A percentile compares a stretch with the other conserved stretches of the same genome.
Conservation (phyloP, 805 yeast genomes). For the Zygotorulaspora sp. region DNA sequence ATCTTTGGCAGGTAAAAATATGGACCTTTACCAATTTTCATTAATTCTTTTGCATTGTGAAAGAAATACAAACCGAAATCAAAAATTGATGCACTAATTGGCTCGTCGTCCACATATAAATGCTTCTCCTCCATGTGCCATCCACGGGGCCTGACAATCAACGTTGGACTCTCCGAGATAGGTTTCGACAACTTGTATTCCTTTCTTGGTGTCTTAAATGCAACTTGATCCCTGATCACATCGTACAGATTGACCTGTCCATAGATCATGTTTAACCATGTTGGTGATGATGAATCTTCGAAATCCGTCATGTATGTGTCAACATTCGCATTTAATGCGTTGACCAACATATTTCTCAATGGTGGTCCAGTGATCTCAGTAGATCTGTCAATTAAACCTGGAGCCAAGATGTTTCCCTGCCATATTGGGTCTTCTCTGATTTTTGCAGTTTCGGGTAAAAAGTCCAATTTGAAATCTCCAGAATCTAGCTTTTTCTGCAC, state of each 20-base stretch:
- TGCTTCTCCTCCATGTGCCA: conserved; percentile 82
- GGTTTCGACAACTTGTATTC: conserved; percentile 49
- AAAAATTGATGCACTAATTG: conserved; percentile 70
- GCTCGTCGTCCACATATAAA: conserved; percentile 65
- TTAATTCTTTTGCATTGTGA: conserved; percentile 63
- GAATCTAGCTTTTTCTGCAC: conserved; percentile 58
- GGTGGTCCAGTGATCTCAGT: conserved; percentile 86
- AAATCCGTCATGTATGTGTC: conserved; percentile 84
- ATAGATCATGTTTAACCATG: conserved; percentile 73
- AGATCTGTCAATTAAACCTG: conserved; percentile 69
- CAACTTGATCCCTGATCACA: conserved; percentile 65
- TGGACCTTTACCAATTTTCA: conserved; percentile 69
- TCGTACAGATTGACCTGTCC: conserved; percentile 79
- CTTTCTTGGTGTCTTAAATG: conserved; percentile 43
- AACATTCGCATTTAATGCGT: conserved; percentile 72
- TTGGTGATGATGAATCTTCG: conserved; percentile 80
- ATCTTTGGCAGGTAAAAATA: conserved; percentile 80
- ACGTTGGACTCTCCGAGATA: conserved; percentile 49
- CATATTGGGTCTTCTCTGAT: conserved; percentile 70
- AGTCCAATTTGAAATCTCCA: conserved; percentile 54
- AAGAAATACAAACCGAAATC: conserved; percentile 76
- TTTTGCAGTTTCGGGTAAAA: conserved; percentile 60
- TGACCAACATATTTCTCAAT: conserved; percentile 76
- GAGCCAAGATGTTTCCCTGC: conserved; percentile 71
- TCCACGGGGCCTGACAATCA: conserved; percentile 83